Evolutionary conservation across 1,139 yeast genomes (phyloP).

Genomic region (Diutina pseudorugosa): DNA sequence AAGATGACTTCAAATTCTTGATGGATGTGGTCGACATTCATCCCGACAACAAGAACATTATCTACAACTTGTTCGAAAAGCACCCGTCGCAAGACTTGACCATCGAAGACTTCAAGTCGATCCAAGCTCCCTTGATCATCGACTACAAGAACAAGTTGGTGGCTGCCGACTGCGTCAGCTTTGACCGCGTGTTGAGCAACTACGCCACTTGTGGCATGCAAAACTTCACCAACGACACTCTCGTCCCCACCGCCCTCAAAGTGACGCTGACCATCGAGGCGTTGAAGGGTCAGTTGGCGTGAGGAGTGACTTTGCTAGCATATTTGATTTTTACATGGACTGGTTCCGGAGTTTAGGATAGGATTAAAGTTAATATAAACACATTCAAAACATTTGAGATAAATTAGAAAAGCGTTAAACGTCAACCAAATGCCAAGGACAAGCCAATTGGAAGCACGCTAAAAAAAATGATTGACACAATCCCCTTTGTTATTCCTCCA

Average conservation of each 20-base stretch:
- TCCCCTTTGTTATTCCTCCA: no score
- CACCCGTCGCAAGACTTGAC: background rate
- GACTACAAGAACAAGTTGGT: constrained; percentile 3
- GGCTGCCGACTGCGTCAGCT: background rate
- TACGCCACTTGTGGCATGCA: constrained; percentile 3
- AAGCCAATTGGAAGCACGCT: no score
- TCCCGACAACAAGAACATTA: constrained; percentile 1
- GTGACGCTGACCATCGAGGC: background rate
- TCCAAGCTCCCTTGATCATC: background rate
- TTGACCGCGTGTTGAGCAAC: constrained; percentile 2
- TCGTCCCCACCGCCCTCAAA: background rate
- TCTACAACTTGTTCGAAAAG: constrained; percentile 1
- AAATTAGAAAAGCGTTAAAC: no score
- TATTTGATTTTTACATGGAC: background rate
- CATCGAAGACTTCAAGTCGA: background rate
- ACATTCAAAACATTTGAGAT: no score
- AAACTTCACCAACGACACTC: constrained; percentile 1
- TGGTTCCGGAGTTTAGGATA: background rate
- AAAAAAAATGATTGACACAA: no score
- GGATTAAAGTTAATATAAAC: background rate
- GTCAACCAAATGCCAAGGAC: no score
- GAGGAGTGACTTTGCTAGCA: background rate
- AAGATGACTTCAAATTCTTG: constrained; percentile 2
- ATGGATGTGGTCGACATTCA: background rate
- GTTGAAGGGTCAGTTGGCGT: background rate